phyloP scores from a whole-genome alignment of 139 green algal genomes.

The Chlamydomonas eustigma region DNA sequence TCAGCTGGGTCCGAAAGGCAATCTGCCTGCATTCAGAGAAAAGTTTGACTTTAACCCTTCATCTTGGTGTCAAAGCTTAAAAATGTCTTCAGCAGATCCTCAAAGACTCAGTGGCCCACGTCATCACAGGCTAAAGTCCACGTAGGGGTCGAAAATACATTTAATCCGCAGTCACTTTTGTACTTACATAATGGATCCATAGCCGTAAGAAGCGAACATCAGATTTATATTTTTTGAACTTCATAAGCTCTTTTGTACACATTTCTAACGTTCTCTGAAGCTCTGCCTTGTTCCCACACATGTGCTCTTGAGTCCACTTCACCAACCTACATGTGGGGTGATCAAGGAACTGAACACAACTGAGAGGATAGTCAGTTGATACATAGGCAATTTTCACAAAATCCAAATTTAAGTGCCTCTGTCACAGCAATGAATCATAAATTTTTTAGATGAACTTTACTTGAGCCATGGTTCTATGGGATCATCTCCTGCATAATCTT shows the following conservation, averaged over 20 bases:
- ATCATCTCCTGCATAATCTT: constrained; percentile 68
- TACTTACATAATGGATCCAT: constrained; percentile 91
- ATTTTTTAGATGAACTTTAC: constrained; percentile 32
- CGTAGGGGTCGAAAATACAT: too few relatives aligned
- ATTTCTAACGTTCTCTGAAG: constrained; percentile 80
- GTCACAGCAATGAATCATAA: constrained; percentile 5
- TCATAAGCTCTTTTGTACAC: constrained; percentile 69
- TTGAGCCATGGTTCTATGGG: constrained; percentile 73
- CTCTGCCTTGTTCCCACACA: constrained; percentile 66
- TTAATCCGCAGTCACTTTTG: too few relatives aligned
- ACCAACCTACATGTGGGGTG: constrained; percentile 61
- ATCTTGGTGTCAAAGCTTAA: not conserved
- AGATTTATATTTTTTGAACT: constrained; percentile 54
- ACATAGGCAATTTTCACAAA: too few relatives aligned
- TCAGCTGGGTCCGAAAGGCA: constrained; percentile 78
- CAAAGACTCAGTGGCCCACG: too few relatives aligned
- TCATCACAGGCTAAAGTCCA: too few relatives aligned
- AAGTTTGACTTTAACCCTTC: not conserved
- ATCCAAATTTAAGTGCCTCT: not conserved
- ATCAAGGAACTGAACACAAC: not conserved
- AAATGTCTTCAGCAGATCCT: not conserved
- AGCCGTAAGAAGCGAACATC: constrained; percentile 87
- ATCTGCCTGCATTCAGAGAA: constrained; percentile 59
- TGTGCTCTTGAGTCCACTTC: constrained; percentile 81
- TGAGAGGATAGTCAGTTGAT: too few relatives aligned